Evolutionary conservation across 2,329 filamentous ascomycete species (phyloP).

Genomic region (Akanthomyces muscarius): DNA sequence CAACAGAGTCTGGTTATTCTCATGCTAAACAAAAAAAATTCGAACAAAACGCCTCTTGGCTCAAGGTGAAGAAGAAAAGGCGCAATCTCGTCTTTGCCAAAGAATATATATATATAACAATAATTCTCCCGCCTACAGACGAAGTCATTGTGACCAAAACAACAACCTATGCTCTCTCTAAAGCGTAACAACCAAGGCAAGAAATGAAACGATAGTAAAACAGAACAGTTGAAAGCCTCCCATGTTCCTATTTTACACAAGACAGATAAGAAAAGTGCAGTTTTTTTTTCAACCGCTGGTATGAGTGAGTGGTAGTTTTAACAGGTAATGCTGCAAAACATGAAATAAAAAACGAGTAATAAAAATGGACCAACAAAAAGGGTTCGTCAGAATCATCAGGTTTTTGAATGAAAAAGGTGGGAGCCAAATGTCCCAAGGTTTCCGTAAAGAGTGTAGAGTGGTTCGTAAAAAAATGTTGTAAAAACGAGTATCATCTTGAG

Average conservation of each 20-base stretch:
- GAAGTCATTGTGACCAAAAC: not conserved
- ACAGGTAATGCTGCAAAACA: conserved; percentile 7
- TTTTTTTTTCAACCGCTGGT: not conserved
- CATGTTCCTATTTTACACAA: not conserved
- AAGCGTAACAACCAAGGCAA: not conserved
- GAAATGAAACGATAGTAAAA: not conserved
- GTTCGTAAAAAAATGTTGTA: conserved; percentile 6
- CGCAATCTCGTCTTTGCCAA: not conserved
- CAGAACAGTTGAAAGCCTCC: not conserved
- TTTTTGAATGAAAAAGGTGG: not conserved
- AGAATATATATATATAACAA: not conserved
- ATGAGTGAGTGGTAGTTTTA: conserved; percentile 11
- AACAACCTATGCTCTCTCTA: not conserved
- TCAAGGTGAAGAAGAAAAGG: not conserved
- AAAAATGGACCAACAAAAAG: conserved; percentile 10
- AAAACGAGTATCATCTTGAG: not conserved
- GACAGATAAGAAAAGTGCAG: conserved; percentile 10
- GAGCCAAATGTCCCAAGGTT: not conserved
- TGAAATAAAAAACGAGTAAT: not conserved
- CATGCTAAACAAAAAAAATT: conserved; percentile 13
- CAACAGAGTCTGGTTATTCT: conserved; percentile 12
- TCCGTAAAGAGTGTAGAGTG: conserved; percentile 18
- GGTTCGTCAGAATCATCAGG: conserved; percentile 18
- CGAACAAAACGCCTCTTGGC: conserved; percentile 3
- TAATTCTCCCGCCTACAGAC: not conserved